phyloP scores from a whole-genome alignment of 805 yeast species.

The Candida hungchunana region DNA sequence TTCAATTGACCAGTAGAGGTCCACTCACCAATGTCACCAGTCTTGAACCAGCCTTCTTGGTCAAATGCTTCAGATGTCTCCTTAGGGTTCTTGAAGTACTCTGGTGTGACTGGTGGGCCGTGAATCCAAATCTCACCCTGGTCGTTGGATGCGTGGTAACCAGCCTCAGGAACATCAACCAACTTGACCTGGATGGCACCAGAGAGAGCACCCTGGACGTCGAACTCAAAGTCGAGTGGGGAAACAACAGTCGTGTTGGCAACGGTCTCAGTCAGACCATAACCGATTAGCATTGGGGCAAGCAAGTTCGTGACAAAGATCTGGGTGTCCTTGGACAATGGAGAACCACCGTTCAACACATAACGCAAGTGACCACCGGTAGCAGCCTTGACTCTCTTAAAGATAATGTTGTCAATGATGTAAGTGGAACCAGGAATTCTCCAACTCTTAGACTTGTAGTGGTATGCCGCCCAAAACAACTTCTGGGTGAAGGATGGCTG shows the following conservation, averaged over 20 bases:
- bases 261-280: conserved; percentile 94
- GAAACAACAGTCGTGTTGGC: conserved; percentile 78
- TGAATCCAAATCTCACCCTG: conserved; percentile 89
- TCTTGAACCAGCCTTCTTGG: conserved; percentile 85
- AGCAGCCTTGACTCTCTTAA: conserved; percentile 85
- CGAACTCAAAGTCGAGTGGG: conserved; percentile 62
- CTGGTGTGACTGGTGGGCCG: conserved; percentile 69
- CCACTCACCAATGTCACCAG: conserved; percentile 98
- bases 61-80: conserved; percentile 74
- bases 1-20: conserved; percentile 70
- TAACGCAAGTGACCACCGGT: conserved; percentile 85
- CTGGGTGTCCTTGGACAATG: conserved; percentile 79
- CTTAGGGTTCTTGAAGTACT: conserved; percentile 77
- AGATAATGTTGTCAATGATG: conserved; percentile 66
- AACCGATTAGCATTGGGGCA: conserved; percentile 88
- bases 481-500: conserved; percentile 65
- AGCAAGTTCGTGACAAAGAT: conserved; percentile 69
- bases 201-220: conserved; percentile 76
- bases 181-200: conserved; percentile 85
- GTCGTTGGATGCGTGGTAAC: conserved; percentile 82
- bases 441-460: conserved; percentile 61
- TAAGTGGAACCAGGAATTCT: conserved; percentile 68
- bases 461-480: conserved; percentile 84
- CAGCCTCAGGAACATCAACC: conserved; percentile 87
- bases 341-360: conserved; percentile 89